Conservation (phyloP, 345 rosid genomes). For the Salix arbutifolia region DNA sequence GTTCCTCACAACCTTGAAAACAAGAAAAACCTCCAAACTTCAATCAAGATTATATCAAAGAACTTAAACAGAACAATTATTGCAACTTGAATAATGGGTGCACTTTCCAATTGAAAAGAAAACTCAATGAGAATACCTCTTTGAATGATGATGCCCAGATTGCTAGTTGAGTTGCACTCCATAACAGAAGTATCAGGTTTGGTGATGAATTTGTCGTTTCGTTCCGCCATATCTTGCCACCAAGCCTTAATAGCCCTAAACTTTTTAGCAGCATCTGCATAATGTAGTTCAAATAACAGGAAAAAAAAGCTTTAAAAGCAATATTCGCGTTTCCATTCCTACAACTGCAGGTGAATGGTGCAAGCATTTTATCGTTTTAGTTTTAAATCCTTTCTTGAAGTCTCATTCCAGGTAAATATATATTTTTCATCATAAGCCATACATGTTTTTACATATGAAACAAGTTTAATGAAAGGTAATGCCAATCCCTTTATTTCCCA, state of each 20-base stretch:
- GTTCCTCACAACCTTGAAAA: too few species aligned
- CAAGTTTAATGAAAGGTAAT: too few species aligned
- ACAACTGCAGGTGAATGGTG: not conserved
- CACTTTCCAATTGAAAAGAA: too few species aligned
- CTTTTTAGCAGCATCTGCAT: conserved; percentile 62
- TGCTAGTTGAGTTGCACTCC: conserved; percentile 27
- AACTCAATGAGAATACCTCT: conserved; percentile 40
- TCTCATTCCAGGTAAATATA: not conserved
- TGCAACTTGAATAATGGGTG: too few species aligned
- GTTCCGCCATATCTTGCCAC: conserved; percentile 88
- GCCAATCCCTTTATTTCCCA: not conserved
- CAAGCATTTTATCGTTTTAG: not conserved
- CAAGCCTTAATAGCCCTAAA: conserved; percentile 82
- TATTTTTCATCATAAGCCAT: not conserved
- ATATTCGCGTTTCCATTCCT: not conserved
- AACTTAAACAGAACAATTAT: not conserved
- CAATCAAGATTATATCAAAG: not conserved
- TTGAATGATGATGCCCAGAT: conserved; percentile 20
- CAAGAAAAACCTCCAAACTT: not conserved
- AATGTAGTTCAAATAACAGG: not conserved
- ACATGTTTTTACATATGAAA: not conserved
- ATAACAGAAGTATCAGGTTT: conserved; percentile 33
- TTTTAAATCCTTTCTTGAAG: not conserved
- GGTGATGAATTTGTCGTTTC: conserved; percentile 34
- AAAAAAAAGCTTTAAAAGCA: not conserved